Evolutionary conservation across 2,329 filamentous ascomycete species (phyloP).

Genomic region (Claviceps arundinis): DNA sequence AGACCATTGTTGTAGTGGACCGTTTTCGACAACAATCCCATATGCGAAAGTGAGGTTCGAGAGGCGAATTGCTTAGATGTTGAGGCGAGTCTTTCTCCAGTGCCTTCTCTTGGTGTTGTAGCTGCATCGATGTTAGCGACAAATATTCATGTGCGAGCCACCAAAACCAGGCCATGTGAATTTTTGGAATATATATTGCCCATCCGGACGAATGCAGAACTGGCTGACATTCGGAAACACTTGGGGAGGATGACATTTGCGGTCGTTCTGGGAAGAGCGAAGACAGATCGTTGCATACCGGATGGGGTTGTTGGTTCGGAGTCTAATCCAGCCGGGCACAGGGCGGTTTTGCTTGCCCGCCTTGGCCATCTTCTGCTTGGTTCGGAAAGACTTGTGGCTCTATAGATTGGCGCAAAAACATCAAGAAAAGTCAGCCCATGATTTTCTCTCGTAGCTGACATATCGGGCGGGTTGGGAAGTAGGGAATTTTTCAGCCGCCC

Average conservation of each 20-base stretch:
- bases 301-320: constrained; percentile 98
- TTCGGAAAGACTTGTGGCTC: constrained; percentile 99
- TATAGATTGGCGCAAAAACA: constrained; percentile 25
- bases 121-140: constrained; percentile 36
- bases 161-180: background rate
- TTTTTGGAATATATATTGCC: background rate
- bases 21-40: constrained; percentile 1
- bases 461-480: background rate
- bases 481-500: background rate
- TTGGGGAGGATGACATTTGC: background rate
- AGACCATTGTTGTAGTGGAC: constrained; percentile 9
- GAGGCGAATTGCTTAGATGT: constrained; percentile 64
- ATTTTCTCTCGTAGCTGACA: background rate
- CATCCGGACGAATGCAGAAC: too few relatives aligned
- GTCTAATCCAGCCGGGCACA: constrained; percentile 98
- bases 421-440: constrained; percentile 1
- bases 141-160: background rate
- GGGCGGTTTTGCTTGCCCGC: constrained; percentile 99
- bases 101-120: constrained; percentile 99
- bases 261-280: background rate
- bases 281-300: constrained; percentile 51
- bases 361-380: constrained; percentile 99
- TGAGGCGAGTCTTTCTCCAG: constrained; percentile 99
- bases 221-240: background rate
- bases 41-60: constrained; percentile 1